Conservation (phyloP, 202 grass and related monocot species). For the Setaria viridis region DNA sequence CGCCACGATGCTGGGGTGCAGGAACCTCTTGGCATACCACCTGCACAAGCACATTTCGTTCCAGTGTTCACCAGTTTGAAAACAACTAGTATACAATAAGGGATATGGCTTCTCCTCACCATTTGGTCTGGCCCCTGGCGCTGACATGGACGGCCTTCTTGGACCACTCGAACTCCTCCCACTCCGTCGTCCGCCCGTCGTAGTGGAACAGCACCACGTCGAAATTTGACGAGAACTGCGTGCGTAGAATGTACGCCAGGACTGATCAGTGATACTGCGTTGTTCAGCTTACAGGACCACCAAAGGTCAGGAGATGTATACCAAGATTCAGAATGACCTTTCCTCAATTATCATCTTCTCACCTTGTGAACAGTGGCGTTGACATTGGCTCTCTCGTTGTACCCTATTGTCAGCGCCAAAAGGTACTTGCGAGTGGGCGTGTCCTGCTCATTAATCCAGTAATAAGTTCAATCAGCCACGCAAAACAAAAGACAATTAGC, state of each 20-base stretch:
- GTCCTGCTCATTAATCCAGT: conserved; percentile 18
- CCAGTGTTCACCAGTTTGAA: neutral
- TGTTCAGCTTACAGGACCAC: neutral
- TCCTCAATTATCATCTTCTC: neutral
- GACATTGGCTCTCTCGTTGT: conserved; percentile 49
- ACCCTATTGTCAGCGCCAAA: conserved; percentile 48
- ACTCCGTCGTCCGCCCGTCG: conserved; percentile 59
- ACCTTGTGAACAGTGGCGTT: conserved; percentile 51
- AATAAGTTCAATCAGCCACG: neutral
- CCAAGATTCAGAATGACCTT: neutral
- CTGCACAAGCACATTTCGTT: conserved; percentile 23
- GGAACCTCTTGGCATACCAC: conserved; percentile 89
- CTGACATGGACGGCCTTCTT: conserved; percentile 67
- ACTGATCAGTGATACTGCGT: neutral
- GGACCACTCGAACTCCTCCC: conserved; percentile 82
- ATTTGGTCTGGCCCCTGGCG: conserved; percentile 74
- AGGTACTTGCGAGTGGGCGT: conserved; percentile 47
- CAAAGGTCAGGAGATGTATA: neutral
- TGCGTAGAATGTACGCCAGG: neutral
- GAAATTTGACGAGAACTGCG: conserved; percentile 64
- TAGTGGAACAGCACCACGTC: conserved; percentile 85
- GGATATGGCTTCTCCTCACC: conserved; percentile 28
- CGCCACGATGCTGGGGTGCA: conserved; percentile 78
- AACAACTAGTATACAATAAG: too few species aligned
- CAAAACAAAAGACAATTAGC: neutral